phyloP scores from a whole-genome alignment of 2,329 filamentous ascomycete genomes.

The Fusarium veterinarium region DNA sequence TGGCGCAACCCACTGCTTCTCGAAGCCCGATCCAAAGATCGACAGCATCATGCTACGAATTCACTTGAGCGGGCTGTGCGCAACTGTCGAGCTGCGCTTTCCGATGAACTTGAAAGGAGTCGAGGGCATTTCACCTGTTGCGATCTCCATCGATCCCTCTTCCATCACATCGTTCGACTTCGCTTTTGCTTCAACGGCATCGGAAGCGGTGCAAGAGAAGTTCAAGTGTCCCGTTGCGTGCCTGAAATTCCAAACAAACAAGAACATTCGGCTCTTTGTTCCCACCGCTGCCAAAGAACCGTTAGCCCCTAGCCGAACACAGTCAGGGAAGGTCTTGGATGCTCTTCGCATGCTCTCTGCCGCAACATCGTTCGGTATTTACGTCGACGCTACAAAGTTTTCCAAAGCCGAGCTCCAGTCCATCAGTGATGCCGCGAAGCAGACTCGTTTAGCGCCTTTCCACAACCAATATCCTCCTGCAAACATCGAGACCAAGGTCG shows the following conservation, averaged over 20 bases:
- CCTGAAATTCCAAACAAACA: background rate
- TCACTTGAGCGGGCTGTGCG: background rate
- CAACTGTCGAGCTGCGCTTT: slow-evolving; percentile 5
- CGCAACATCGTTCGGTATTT: slow-evolving; percentile 12
- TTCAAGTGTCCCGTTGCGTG: background rate
- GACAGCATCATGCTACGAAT: slow-evolving; percentile 1
- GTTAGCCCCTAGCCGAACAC: slow-evolving; percentile 14
- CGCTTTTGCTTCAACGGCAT: background rate
- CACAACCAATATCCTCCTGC: background rate
- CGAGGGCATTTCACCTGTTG: background rate
- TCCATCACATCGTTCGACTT: slow-evolving; percentile 24
- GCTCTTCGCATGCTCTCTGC: slow-evolving; percentile 14
- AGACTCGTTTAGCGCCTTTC: background rate
- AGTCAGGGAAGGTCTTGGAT: slow-evolving; percentile 25
- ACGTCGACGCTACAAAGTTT: slow-evolving; percentile 17
- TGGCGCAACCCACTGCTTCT: background rate
- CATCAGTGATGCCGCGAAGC: slow-evolving; percentile 12
- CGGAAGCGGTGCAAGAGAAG: slow-evolving; percentile 11
- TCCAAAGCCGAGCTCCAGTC: slow-evolving; percentile 20
- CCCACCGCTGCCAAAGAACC: slow-evolving; percentile 1
- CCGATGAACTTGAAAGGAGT: slow-evolving; percentile 26
- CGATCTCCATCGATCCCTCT: slow-evolving; percentile 9
- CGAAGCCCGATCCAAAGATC: slow-evolving; percentile 24
- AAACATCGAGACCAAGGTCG: slow-evolving; percentile 4
- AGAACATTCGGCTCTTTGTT: background rate